phyloP scores from a whole-genome alignment of 2,329 filamentous ascomycete species.

The Myriangium duriaei region DNA sequence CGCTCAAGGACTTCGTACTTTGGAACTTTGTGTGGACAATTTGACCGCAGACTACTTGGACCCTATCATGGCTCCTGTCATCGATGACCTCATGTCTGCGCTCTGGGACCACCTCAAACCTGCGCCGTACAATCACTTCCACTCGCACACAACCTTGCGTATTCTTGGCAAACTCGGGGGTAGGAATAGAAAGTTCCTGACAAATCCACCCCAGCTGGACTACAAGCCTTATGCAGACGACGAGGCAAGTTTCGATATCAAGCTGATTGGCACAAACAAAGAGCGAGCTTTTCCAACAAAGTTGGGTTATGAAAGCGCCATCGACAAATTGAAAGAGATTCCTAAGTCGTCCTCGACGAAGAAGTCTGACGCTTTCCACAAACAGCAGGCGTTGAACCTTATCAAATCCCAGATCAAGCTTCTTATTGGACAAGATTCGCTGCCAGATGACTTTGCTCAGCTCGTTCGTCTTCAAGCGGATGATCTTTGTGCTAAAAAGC shows the following conservation, averaged over 20 bases:
- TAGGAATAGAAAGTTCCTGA: constrained; percentile 90
- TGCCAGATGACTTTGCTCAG: constrained; percentile 80
- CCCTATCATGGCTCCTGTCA: constrained; percentile 97
- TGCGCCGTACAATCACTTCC: constrained; percentile 91
- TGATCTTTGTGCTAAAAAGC: constrained; percentile 63
- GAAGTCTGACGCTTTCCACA: constrained; percentile 75
- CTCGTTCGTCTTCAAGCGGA: constrained; percentile 80
- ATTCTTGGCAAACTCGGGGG: constrained; percentile 95
- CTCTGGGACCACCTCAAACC: constrained; percentile 92
- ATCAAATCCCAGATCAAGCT: constrained; percentile 84
- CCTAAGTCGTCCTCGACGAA: constrained; percentile 49
- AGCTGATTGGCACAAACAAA: constrained; percentile 76
- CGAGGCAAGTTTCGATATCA: constrained; percentile 71
- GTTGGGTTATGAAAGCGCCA: constrained; percentile 76
- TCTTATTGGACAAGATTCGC: constrained; percentile 70
- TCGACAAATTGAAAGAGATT: constrained; percentile 73
- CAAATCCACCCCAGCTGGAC: constrained; percentile 68
- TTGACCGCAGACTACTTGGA: constrained; percentile 95
- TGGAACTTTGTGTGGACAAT: constrained; percentile 96
- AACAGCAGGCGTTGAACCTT: constrained; percentile 80
- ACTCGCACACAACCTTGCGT: constrained; percentile 93
- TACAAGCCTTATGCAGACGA: constrained; percentile 85
- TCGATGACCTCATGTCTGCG: constrained; percentile 96
- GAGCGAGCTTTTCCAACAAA: constrained; percentile 79
- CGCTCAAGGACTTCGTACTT: constrained; percentile 79